phyloP scores from a whole-genome alignment of 768 basidiomycete species.

The Punctularia strigosozonata region DNA sequence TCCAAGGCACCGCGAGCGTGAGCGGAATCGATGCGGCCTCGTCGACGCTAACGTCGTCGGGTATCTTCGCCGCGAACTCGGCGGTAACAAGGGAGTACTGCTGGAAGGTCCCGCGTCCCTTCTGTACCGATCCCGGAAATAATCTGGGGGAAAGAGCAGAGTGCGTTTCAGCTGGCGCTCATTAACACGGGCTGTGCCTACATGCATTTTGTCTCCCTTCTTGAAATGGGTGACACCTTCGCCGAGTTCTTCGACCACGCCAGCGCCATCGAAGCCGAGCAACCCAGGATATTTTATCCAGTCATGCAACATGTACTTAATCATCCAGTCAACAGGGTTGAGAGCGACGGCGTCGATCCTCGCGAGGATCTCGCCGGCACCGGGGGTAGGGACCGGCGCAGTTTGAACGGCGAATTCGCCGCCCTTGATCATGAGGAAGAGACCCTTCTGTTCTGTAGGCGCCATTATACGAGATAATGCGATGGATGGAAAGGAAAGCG shows the following conservation, averaged over 20 bases:
- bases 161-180: background rate
- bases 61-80: slow-evolving; percentile 10
- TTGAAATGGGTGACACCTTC: slow-evolving; percentile 24
- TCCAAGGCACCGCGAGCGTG: slow-evolving; percentile 16
- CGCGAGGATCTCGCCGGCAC: slow-evolving; percentile 8
- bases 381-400: slow-evolving; percentile 5
- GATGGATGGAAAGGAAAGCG: no score
- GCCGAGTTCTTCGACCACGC: slow-evolving; percentile 27
- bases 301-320: no score
- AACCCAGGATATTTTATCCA: slow-evolving; percentile 24
- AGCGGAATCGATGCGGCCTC: slow-evolving; percentile 19
- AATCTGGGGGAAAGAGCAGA: background rate
- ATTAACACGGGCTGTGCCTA: background rate
- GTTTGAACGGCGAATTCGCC: slow-evolving; percentile 2
- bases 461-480: no score
- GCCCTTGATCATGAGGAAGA: background rate
- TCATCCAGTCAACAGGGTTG: slow-evolving; percentile 9
- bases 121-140: slow-evolving; percentile 2
- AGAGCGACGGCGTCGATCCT: slow-evolving; percentile 9
- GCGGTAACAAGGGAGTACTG: slow-evolving; percentile 1
- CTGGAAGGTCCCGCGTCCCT: slow-evolving; percentile 6
- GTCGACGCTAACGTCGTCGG: slow-evolving; percentile 16
- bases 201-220: slow-evolving; percentile 27
- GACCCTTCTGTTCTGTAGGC: slow-evolving; percentile 4
- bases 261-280: slow-evolving; percentile 27